Percentiles rank a stretch among this genome's conserved stretches.
phyloP scores from a whole-genome alignment of 2,329 filamentous ascomycete genomes.

The Atkinsonella hypoxylon region DNA sequence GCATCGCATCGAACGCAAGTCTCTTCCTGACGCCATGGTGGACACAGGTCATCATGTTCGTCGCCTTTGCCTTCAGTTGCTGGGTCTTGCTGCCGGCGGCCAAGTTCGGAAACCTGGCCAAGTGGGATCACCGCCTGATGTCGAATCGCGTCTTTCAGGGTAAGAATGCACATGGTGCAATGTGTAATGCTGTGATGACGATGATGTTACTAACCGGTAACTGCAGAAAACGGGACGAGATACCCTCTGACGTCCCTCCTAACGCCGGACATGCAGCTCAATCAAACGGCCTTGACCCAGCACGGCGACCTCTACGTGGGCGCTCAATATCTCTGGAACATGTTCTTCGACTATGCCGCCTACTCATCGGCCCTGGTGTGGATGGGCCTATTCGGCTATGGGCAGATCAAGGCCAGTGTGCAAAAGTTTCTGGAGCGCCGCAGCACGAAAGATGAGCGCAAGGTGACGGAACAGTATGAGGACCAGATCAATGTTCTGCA shows the following conservation, averaged over 20 bases:
- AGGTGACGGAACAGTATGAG: conserved; percentile 42
- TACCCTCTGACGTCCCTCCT: conserved; percentile 24
- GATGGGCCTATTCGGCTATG: conserved; percentile 43
- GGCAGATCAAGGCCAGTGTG: conserved; percentile 32
- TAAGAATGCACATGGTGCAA: conserved; percentile 5
- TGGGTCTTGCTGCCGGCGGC: conserved; percentile 48
- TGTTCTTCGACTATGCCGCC: conserved; percentile 50
- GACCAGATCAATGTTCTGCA: conserved; percentile 49
- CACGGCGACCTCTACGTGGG: conserved; percentile 46
- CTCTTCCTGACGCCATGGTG: conserved; percentile 46
- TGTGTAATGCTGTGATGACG: too few species aligned
- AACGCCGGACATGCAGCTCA: conserved; percentile 27
- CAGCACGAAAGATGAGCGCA: conserved; percentile 14
- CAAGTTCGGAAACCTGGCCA: conserved; percentile 43
- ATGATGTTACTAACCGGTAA: not conserved
- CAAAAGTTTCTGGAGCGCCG: conserved; percentile 29
- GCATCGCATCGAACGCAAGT: conserved; percentile 39
- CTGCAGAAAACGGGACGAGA: conserved; percentile 18
- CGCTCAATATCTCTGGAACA: conserved; percentile 42
- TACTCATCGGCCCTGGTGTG: conserved; percentile 46
- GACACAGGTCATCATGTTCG: conserved; percentile 44
- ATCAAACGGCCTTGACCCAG: conserved; percentile 33
- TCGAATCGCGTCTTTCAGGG: conserved; percentile 40
- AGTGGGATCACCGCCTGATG: conserved; percentile 43
- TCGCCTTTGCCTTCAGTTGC: conserved; percentile 41